Evolutionary conservation across 805 yeast species (phyloP).

Genomic region (Barnettozyma pratensis): DNA sequence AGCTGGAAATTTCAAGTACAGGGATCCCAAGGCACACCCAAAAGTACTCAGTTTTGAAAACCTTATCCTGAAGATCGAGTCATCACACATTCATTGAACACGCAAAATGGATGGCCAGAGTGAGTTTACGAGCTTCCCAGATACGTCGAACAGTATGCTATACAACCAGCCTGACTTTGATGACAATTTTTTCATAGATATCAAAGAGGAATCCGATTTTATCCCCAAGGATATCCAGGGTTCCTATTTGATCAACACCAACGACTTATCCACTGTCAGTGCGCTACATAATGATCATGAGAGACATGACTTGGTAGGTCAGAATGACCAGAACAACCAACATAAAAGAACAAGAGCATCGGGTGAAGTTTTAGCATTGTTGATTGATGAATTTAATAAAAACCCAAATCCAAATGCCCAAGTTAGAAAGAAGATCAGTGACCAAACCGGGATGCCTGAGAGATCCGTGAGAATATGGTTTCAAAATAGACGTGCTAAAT

Average conservation of each 20-base stretch:
- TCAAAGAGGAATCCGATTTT: conserved; percentile 3
- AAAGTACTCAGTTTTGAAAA: no score
- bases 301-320: background rate
- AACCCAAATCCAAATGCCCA: conserved; percentile 77
- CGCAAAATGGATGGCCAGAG: conserved; percentile 4
- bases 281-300: background rate
- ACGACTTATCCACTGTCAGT: background rate
- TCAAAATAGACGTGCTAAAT: conserved; percentile 80
- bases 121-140: conserved; percentile 8
- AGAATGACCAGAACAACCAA: conserved; percentile 1
- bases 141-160: conserved; percentile 5
- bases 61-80: background rate
- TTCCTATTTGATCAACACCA: background rate
- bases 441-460: conserved; percentile 75
- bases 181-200: conserved; percentile 10
- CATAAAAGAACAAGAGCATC: conserved; percentile 64
- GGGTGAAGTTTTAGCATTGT: conserved; percentile 70
- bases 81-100: background rate
- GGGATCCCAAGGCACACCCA: no score
- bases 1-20: no score
- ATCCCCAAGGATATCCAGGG: background rate
- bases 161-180: conserved; percentile 13
- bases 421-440: conserved; percentile 62
- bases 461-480: conserved; percentile 91
- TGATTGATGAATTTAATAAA: conserved; percentile 61